Evolutionary conservation across 2,329 filamentous ascomycete species (phyloP), one percentile per base, ranked within the genome.

Genomic region (Chaetomiaceae sp.): DNA sequence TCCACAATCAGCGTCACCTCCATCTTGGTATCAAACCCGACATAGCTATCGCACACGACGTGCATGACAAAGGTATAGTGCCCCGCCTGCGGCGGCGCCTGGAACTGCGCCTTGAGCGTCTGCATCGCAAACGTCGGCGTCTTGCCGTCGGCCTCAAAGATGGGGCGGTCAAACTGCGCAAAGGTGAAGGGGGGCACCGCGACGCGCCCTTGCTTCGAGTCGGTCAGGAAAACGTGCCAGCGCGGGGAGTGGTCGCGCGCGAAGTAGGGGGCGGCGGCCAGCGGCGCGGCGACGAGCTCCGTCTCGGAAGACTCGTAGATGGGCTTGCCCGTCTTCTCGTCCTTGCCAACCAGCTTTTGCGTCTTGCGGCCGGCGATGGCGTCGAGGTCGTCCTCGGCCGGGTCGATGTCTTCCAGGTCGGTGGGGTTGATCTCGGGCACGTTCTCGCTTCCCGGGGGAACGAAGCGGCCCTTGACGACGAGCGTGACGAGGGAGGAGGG

Each of bases 111-210:
- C 78, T 96, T 97, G 65, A 97, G 78, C 3, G 94, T 99, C 71
- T 97, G 91, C 74, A 99, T 86, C 65, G 91, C 87, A 74, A 89
- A 99, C 2, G 94, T 97, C 2, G 92, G 92, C 42, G 68, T 70
- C 68, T 88, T 88, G 63, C 88, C 90, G 58, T 84, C 80, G 37
- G 83, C 84, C 62, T 88, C 84, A 59, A 94, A 88, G 29, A 96
- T 84, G 27, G 90, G 88, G 75, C 91, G 88, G 71, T 96, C 91
- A 68, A 99, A 97, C 42, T 85, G 85, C 38, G 85, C 85, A 72
- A 99, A 97, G n/a, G 88, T 90, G 70, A 96, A 96, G 0, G 95
- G 94, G 2, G 92, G 92, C 2, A 99, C 94, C 17, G 92, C 91
- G 72, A 99, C 92, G 73, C 95, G 95, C 66, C 89, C 91, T 68